phyloP scores from a whole-genome alignment of 441 rosid genomes.

The Pelargonium myrrhifolium region DNA sequence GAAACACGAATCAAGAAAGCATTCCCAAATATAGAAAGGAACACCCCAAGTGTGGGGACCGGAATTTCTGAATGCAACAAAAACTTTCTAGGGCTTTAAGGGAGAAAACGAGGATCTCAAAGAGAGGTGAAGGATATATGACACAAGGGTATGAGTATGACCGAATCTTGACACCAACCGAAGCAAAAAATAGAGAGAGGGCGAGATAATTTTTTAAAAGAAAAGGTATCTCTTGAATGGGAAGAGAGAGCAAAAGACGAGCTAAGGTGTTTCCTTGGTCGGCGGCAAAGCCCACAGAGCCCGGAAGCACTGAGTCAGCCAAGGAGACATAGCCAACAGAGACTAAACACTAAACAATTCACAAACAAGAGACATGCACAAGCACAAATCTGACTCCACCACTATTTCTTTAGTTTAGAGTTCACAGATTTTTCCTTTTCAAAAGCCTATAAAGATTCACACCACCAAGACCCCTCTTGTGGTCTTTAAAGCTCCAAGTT shows the following conservation, averaged over 20 bases:
- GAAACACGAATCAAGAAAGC: constrained; percentile 25
- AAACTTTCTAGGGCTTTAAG: constrained; percentile 35
- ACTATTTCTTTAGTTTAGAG: constrained; percentile 13
- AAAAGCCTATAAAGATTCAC: constrained; percentile 24
- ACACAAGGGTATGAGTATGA: constrained; percentile 23
- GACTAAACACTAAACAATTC: constrained; percentile 39
- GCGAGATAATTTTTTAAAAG: constrained; percentile 30
- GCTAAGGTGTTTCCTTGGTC: constrained; percentile 44
- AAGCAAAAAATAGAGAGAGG: constrained; percentile 33
- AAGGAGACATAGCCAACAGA: constrained; percentile 68
- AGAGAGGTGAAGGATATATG: constrained; percentile 27
- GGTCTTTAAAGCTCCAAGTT: constrained; percentile 31
- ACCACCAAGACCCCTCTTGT: constrained; percentile 25
- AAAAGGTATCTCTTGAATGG: constrained; percentile 46
- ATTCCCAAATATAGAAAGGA: constrained; percentile 35
- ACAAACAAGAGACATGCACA: constrained; percentile 32
- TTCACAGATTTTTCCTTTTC: no score
- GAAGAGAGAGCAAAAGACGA: constrained; percentile 44
- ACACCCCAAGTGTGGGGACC: constrained; percentile 52
- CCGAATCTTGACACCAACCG: constrained; percentile 59
- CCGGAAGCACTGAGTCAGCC: constrained; percentile 44
- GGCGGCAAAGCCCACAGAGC: constrained; percentile 67
- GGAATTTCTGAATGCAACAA: constrained; percentile 34
- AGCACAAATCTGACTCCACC: constrained; percentile 61
- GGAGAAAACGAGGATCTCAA: constrained; percentile 35